Base-by-base conservation (phyloP, 1,139 yeast species). In the Suhomyces yuchorum region DNA sequence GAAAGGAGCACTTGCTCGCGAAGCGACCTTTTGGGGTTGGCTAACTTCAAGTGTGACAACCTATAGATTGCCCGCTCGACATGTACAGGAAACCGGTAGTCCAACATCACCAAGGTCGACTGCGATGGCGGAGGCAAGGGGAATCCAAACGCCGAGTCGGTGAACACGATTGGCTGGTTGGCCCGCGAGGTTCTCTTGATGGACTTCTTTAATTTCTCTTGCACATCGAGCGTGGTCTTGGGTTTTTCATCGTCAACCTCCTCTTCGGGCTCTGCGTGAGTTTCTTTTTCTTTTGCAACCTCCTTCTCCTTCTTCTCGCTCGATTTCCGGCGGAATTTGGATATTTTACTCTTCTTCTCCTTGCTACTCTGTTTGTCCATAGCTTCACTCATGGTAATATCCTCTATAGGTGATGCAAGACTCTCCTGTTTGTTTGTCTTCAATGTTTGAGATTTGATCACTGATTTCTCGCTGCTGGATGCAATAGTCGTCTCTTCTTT, bases 21-120 rank as follows among this genome's bases (percentile, higher is more conserved):
- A 51, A 93, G 72, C 17, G 96, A 96, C 49, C 98, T 74, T 61
- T 90, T 87, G 1, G 98, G 95, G 62, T 95, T 96, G 36, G 98
- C 97, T 56, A 93, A 75, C 66, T 93, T 93, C 63, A 93, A 71
- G 67, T 93, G 99, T 38, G 96, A 87, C 51, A 95, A 75, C 50
- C 99, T 75, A 65, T 93, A 93, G 47, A 95, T 88, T 1, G 99
- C 98, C 40, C 99, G 78, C 67, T 95, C 99, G 40, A 93, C 96
- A 64, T 92, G 97, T 40, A 93, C 84, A 0, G 98, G 97, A 65
- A 89, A 88, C 54, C 99, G 75, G 61, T 85, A 84, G 63, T 86
- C 92, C 55, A 86, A 75, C 96, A 87, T 87, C 28, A 86, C 79
- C 46, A 87, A 73, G 0, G 93, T 86, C 0, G 92, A 84, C 38